Percentiles rank a stretch among this genome's conserved stretches.
Evolutionary conservation across 352 stramenopile species (phyloP).

Genomic region (Globisporangium polare): DNA sequence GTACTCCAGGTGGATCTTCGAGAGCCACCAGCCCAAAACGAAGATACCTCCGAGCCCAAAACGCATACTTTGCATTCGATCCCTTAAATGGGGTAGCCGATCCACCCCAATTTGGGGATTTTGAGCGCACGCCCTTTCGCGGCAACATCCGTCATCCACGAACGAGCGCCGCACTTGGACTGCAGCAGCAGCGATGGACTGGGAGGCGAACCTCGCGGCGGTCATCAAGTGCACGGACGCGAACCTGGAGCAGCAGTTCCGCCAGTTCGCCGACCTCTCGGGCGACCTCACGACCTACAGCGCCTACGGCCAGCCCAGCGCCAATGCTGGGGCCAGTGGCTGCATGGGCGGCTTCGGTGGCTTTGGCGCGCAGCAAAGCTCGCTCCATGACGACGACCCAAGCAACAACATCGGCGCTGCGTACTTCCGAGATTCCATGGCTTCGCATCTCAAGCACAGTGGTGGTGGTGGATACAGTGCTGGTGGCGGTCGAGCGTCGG

Average conservation of each 20-base stretch:
- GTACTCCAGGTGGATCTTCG: too few species aligned
- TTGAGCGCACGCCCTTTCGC: not conserved
- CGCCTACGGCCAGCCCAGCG: not conserved
- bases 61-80: not conserved
- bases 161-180: not conserved
- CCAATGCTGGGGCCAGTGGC: not conserved
- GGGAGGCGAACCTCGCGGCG: slow-evolving; percentile 57
- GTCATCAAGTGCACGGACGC: slow-evolving; percentile 84
- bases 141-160: not conserved
- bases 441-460: not conserved
- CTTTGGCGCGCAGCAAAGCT: slow-evolving; percentile 1
- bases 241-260: slow-evolving; percentile 74
- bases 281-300: slow-evolving; percentile 14
- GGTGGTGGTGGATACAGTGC: too few species aligned
- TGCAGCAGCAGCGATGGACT: slow-evolving; percentile 13
- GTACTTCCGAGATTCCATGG: slow-evolving; percentile 39
- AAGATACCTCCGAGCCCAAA: not conserved
- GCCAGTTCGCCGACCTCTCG: slow-evolving; percentile 48
- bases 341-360: not conserved
- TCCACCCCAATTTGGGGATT: not conserved
- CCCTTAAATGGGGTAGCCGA: not conserved
- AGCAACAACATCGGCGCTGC: slow-evolving; percentile 25
- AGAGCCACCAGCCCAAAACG: not conserved
- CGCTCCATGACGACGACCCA: not conserved
- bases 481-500: slow-evolving; percentile 14